phyloP scores from a whole-genome alignment of 208 protist genomes.

The Wallacemonas collosoma region DNA sequence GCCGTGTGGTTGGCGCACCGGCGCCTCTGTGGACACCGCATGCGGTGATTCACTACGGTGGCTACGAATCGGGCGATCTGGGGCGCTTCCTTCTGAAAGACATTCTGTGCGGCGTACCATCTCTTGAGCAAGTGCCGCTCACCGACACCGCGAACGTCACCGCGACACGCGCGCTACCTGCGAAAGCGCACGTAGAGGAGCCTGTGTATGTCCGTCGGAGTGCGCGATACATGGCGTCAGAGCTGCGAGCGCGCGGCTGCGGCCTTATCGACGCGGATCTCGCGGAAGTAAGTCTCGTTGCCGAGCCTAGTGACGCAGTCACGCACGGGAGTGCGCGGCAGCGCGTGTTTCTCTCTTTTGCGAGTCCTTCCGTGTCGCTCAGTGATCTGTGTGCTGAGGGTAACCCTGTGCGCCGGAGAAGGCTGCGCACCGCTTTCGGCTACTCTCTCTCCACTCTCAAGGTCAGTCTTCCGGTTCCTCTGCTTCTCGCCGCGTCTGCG shows the following conservation, averaged over 20 bases:
- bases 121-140: not conserved
- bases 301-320: not conserved
- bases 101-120: not conserved
- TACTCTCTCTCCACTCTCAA: constrained; percentile 52
- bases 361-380: constrained; percentile 35
- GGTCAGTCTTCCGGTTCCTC: constrained; percentile 40
- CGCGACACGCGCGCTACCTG: not conserved
- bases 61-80: constrained; percentile 59
- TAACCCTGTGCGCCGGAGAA: constrained; percentile 29
- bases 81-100: constrained; percentile 24
- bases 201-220: constrained; percentile 21
- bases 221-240: constrained; percentile 22
- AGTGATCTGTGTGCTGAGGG: constrained; percentile 30
- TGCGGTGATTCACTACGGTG: constrained; percentile 65
- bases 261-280: constrained; percentile 35
- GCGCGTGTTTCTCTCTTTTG: constrained; percentile 50
- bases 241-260: constrained; percentile 24
- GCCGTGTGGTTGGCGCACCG: not conserved
- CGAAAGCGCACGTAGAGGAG: not conserved
- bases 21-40: constrained; percentile 41
- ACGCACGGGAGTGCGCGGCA: constrained; percentile 11
- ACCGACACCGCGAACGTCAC: not conserved
- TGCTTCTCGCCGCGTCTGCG: constrained; percentile 36
- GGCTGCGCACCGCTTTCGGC: constrained; percentile 64
- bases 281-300: constrained; percentile 49